phyloP scores from a whole-genome alignment of 495 filamentous ascomycete species.

The Penicillium steckii region DNA sequence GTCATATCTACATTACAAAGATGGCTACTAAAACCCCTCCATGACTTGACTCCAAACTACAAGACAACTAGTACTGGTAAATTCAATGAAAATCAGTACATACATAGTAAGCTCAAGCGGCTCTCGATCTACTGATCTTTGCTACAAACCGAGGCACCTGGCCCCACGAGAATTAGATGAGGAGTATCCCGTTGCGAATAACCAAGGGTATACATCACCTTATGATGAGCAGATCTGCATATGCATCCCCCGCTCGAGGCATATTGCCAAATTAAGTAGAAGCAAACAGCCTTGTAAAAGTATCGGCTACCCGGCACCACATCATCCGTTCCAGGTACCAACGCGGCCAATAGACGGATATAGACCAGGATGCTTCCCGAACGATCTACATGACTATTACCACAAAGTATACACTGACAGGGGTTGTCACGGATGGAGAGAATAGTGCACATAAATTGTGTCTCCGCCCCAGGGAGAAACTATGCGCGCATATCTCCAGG shows the following conservation, averaged over 20 bases:
- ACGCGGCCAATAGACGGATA: not conserved
- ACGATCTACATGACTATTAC: conserved; percentile 5
- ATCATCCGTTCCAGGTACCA: conserved; percentile 10
- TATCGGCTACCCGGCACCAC: conserved; percentile 16
- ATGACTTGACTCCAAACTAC: too few species aligned
- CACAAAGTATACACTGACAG: not conserved
- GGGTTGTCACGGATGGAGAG: not conserved
- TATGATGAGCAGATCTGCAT: not conserved
- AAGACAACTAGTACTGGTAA: too few species aligned
- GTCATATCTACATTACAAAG: too few species aligned
- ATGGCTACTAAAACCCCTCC: too few species aligned
- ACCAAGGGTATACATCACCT: not conserved
- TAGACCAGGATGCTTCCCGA: conserved; percentile 5
- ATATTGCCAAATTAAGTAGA: conserved; percentile 13
- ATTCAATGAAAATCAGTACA: too few species aligned
- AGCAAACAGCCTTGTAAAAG: not conserved
- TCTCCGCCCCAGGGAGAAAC: too few species aligned
- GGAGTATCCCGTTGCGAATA: too few species aligned
- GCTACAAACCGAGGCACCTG: too few species aligned
- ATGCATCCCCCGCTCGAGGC: conserved; percentile 2
- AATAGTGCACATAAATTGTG: not conserved
- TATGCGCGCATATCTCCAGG: too few species aligned
- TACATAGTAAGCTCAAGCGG: not conserved
- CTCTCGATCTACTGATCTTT: not conserved
- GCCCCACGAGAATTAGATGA: too few species aligned